phyloP scores from a whole-genome alignment of 371 early-diverging fungal genomes.

The Mucor racemosus region DNA sequence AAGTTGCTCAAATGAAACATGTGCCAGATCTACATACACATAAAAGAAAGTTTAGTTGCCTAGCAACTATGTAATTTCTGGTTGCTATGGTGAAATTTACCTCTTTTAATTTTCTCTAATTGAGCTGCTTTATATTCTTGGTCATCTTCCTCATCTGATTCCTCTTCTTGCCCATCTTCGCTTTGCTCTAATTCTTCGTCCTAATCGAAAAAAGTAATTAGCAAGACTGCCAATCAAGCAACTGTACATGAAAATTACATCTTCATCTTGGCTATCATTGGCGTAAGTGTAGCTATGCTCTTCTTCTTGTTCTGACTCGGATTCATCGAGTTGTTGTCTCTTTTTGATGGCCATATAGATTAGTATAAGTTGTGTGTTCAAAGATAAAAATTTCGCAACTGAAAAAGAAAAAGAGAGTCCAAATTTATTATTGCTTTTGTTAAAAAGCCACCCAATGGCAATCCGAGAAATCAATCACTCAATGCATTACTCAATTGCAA shows the following conservation, averaged over 20 bases:
- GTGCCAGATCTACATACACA: constrained; percentile 60
- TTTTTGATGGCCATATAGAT: constrained; percentile 13
- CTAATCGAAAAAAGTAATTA: not conserved
- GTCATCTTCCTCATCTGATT: constrained; percentile 1
- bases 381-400: not conserved
- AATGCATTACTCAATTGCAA: not conserved
- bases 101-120: constrained; percentile 48
- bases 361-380: not conserved
- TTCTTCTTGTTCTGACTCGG: constrained; percentile 23
- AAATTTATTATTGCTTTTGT: not conserved
- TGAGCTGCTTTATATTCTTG: constrained; percentile 26
- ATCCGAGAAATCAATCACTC: not conserved
- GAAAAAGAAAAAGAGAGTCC: constrained; percentile 2
- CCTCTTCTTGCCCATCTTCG: constrained; percentile 10
- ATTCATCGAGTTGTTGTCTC: constrained; percentile 13
- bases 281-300: constrained; percentile 14
- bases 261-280: constrained; percentile 15
- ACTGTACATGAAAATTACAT: not conserved
- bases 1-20: constrained; percentile 82
- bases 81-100: constrained; percentile 19
- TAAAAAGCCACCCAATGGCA: constrained; percentile 6
- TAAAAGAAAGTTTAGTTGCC: not conserved
- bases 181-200: constrained; percentile 21
- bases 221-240: not conserved
- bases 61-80: not conserved